Conservation (phyloP, 257 asterid species). For the Thymus mandschuricus region DNA sequence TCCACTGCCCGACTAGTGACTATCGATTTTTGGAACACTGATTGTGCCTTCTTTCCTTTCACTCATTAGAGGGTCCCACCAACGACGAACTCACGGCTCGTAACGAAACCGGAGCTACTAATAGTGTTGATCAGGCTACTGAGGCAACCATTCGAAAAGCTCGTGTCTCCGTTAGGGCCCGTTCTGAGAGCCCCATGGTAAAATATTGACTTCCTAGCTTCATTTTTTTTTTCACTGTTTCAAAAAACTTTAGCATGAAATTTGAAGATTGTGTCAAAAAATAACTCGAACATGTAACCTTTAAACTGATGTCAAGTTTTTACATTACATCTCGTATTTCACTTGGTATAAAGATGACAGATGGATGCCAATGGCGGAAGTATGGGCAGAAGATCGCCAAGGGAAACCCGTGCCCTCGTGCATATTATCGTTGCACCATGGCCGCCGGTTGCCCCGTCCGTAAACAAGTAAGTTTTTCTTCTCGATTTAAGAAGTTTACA, state of each 20-base stretch:
- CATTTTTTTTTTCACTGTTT: too few species aligned
- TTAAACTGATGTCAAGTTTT: too few species aligned
- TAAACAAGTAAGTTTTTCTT: slow-evolving; percentile 59
- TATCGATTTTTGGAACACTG: too few species aligned
- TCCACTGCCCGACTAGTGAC: too few species aligned
- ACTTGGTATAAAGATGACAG: slow-evolving; percentile 51
- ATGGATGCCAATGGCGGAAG: slow-evolving; percentile 93
- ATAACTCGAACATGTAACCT: too few species aligned
- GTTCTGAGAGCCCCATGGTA: slow-evolving; percentile 81
- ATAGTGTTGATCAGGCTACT: slow-evolving; percentile 64
- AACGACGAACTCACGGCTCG: slow-evolving; percentile 31
- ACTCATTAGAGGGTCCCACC: slow-evolving; percentile 47
- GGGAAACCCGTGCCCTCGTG: slow-evolving; percentile 93
- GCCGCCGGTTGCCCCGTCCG: slow-evolving; percentile 83
- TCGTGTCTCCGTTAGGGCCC: slow-evolving; percentile 80
- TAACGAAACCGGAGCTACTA: slow-evolving; percentile 31
- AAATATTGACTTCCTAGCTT: neutral
- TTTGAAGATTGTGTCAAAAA: too few species aligned
- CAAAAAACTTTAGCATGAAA: too few species aligned
- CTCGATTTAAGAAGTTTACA: too few species aligned
- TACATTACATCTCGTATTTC: too few species aligned
- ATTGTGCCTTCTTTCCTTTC: slow-evolving; percentile 24
- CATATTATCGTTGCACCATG: slow-evolving; percentile 92
- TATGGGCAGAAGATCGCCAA: slow-evolving; percentile 95
- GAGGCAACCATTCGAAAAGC: slow-evolving; percentile 90